Conservation (phyloP, 768 basidiomycete species). For the Kwoniella mangroviensis region DNA sequence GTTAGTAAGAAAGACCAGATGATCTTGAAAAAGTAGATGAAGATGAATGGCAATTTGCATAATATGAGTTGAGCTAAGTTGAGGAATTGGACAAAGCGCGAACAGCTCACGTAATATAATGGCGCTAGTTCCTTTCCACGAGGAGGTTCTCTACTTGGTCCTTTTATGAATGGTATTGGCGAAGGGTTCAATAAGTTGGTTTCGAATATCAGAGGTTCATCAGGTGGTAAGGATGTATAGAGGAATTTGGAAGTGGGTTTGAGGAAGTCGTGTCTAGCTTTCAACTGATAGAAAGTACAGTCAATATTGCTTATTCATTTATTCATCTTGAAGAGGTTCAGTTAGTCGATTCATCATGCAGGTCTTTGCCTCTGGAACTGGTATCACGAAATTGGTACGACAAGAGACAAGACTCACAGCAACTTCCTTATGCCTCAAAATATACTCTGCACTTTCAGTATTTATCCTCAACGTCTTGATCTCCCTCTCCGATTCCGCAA, state of each 20-base stretch:
- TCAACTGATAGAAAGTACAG: no score
- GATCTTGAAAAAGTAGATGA: no score
- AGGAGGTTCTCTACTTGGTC: conserved; percentile 43
- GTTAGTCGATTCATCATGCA: no score
- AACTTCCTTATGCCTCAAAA: conserved; percentile 46
- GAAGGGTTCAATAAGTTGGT: conserved; percentile 45
- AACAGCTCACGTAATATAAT: conserved; percentile 50
- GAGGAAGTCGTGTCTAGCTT: conserved; percentile 47
- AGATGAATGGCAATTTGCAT: not conserved
- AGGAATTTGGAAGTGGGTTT: conserved; percentile 49
- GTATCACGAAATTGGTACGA: not conserved
- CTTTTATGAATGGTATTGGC: conserved; percentile 49
- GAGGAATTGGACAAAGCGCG: not conserved
- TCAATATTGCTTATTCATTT: no score
- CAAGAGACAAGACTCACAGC: conserved; percentile 43
- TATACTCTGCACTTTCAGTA: conserved; percentile 47
- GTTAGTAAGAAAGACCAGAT: no score
- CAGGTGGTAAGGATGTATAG: conserved; percentile 43
- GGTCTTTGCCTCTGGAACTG: no score
- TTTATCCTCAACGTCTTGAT: conserved; percentile 47
- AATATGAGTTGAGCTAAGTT: not conserved
- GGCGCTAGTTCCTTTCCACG: conserved; percentile 41
- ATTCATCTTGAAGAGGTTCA: no score
- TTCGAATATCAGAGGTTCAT: conserved; percentile 35
- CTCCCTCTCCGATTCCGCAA: conserved; percentile 49